These are phyloP conservation scores for Oenanthe sinensis DNA, from an alignment of 129 eudicot species.

Conservation along the genomic window DNA sequence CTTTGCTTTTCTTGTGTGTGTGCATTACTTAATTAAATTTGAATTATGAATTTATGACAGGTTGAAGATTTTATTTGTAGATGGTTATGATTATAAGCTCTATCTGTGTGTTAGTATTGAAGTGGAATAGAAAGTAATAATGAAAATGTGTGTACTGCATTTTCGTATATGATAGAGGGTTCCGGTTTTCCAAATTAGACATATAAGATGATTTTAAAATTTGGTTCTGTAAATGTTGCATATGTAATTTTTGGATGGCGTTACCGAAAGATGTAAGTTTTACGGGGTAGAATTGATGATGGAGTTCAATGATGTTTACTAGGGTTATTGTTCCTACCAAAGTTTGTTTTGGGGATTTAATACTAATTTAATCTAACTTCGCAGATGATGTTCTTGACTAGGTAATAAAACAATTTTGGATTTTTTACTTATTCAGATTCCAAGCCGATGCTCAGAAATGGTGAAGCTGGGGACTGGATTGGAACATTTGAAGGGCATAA, in stretches of 20 bases:
- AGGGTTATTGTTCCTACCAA: neutral
- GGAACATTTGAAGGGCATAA: constrained; percentile 81
- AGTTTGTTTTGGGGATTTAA: neutral
- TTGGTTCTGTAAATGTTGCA: neutral
- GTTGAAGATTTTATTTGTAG: neutral
- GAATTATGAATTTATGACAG: neutral
- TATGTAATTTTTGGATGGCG: neutral
- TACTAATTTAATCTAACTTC: neutral
- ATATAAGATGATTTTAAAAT: neutral
- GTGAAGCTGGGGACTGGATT: constrained; percentile 83
- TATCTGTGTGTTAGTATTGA: no score
- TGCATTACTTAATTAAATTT: neutral
- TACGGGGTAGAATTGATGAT: neutral
- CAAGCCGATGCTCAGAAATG: constrained; percentile 73
- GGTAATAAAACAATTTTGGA: neutral
- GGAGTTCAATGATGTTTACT: neutral
- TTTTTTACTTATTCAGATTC: constrained; percentile 39
- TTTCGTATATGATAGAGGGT: neutral
- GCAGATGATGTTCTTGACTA: neutral
- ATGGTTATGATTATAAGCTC: neutral
- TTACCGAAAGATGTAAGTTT: neutral
- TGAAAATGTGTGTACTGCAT: neutral
- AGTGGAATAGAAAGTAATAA: neutral
- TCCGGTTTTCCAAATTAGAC: neutral
- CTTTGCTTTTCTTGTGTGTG: neutral